Evolutionary conservation across 495 filamentous ascomycete genomes (phyloP).

Genomic region (Parathielavia appendiculata): DNA sequence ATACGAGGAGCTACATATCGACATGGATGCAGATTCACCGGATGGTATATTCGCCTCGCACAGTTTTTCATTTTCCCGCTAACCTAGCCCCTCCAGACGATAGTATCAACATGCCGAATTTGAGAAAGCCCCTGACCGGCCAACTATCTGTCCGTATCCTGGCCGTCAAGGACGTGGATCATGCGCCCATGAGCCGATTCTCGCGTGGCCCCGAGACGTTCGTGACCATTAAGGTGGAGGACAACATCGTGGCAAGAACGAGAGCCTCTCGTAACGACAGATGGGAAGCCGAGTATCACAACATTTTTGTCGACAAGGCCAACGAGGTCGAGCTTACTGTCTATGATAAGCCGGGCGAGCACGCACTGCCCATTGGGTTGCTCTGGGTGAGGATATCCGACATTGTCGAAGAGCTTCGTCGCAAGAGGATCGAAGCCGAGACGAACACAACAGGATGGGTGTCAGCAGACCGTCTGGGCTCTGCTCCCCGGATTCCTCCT

Average conservation of each 20-base stretch:
- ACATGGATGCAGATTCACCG: conserved; percentile 77
- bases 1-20: conserved; percentile 96
- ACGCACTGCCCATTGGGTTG: conserved; percentile 88
- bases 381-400: conserved; percentile 96
- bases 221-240: conserved; percentile 93
- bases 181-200: conserved; percentile 81
- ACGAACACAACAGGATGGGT: conserved; percentile 90
- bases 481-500: conserved; percentile 45
- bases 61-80: conserved; percentile 18
- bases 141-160: conserved; percentile 80
- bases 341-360: conserved; percentile 88
- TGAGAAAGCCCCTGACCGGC: conserved; percentile 88
- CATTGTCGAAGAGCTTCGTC: conserved; percentile 93
- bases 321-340: conserved; percentile 98
- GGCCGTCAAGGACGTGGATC: conserved; percentile 90
- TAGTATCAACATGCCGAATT: conserved; percentile 88
- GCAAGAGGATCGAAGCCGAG: conserved; percentile 94
- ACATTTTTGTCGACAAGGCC: conserved; percentile 90
- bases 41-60: conserved; percentile 59
- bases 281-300: conserved; percentile 88
- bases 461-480: conserved; percentile 85
- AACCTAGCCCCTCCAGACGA: conserved; percentile 59
- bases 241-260: conserved; percentile 83
- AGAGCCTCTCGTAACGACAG: conserved; percentile 77
- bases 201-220: conserved; percentile 89